A percentile compares a stretch with the other conserved stretches of the same genome.
phyloP scores from a whole-genome alignment of 2,329 filamentous ascomycete genomes.

The Stagonosporopsis tanaceti region DNA sequence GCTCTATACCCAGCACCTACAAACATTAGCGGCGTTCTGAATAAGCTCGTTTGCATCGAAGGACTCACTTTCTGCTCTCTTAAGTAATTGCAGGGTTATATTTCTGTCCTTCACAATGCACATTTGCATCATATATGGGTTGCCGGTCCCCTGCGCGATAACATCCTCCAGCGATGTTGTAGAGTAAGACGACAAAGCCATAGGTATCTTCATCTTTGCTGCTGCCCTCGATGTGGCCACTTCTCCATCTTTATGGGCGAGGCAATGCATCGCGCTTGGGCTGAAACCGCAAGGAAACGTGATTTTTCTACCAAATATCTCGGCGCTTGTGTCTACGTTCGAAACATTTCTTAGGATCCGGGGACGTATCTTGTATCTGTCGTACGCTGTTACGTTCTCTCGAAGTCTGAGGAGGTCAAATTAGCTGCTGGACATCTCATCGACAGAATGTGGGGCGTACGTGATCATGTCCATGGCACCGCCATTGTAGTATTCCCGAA shows the following conservation, averaged over 20 bases:
- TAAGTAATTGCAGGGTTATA: conserved; percentile 53
- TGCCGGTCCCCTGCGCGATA: conserved; percentile 57
- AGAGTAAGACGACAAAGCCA: conserved; percentile 64
- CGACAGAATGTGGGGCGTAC: not conserved
- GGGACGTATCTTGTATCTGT: conserved; percentile 43
- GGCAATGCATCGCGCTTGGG: conserved; percentile 70
- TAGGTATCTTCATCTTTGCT: conserved; percentile 66
- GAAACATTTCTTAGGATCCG: conserved; percentile 46
- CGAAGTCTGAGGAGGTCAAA: conserved; percentile 47
- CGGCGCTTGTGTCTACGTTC: conserved; percentile 27
- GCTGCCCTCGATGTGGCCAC: conserved; percentile 67
- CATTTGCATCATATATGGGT: conserved; percentile 60
- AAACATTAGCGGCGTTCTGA: not conserved
- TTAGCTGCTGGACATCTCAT: not conserved
- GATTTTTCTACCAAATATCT: conserved; percentile 45
- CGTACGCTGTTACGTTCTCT: conserved; percentile 46
- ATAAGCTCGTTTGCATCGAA: conserved; percentile 4
- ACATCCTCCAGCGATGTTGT: conserved; percentile 70
- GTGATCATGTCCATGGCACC: conserved; percentile 27
- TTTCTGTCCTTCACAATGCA: conserved; percentile 60
- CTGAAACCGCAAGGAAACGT: conserved; percentile 49
- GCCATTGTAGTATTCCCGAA: conserved; percentile 55
- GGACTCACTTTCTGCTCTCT: conserved; percentile 53
- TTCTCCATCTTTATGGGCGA: conserved; percentile 71
- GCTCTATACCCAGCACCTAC: conserved; percentile 55